Evolutionary conservation across 768 basidiomycete species (phyloP).

Genomic region (Hygrophorus russula): DNA sequence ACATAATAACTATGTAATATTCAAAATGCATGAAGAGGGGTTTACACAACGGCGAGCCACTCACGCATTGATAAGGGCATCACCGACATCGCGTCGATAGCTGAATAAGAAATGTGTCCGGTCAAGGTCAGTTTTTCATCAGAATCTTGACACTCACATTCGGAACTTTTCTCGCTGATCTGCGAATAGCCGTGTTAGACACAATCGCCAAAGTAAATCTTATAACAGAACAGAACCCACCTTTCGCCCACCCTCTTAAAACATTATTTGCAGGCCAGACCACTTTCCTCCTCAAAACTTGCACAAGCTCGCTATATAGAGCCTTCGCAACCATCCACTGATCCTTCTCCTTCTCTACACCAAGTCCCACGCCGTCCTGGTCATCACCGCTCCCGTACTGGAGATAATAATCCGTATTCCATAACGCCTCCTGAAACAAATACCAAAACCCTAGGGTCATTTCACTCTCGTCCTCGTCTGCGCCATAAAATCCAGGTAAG

Average conservation of each 20-base stretch:
- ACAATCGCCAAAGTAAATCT: background rate
- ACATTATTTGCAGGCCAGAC: constrained; percentile 42
- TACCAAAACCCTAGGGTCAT: constrained; percentile 87
- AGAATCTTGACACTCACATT: constrained; percentile 36
- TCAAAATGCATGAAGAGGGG: constrained; percentile 3
- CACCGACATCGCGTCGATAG: constrained; percentile 78
- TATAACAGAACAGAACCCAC: constrained; percentile 26
- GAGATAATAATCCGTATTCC: constrained; percentile 50
- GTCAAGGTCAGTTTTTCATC: background rate
- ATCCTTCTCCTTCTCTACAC: constrained; percentile 20
- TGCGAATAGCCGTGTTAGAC: constrained; percentile 18
- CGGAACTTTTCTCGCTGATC: constrained; percentile 75
- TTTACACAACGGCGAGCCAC: constrained; percentile 15
- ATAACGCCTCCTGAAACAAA: constrained; percentile 78
- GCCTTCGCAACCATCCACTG: constrained; percentile 51
- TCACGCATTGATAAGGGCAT: constrained; percentile 82
- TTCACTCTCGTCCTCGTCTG: constrained; percentile 84
- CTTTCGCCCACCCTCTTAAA: constrained; percentile 53
- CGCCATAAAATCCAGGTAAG: constrained; percentile 61
- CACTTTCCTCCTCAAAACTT: constrained; percentile 60
- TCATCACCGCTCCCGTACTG: constrained; percentile 14
- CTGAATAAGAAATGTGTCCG: constrained; percentile 22
- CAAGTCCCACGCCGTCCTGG: constrained; percentile 18
- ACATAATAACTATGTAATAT: constrained; percentile 61
- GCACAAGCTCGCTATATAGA: constrained; percentile 72